Conservation (phyloP, 1,139 yeast genomes). For the Hanseniaspora gamundiae region DNA sequence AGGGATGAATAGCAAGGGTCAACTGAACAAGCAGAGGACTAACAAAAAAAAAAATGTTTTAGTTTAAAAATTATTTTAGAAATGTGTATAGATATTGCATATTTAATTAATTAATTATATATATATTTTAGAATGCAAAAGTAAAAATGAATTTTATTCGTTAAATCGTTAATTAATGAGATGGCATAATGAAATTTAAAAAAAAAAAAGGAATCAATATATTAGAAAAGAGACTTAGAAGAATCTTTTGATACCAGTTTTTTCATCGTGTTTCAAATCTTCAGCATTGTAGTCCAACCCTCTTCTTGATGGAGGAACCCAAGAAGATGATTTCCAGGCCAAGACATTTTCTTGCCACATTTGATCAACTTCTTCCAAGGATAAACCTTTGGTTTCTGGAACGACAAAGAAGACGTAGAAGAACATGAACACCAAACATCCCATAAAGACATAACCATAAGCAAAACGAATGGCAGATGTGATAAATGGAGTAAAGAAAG, state of each 20-base stretch:
- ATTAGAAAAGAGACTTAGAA: conserved; percentile 5
- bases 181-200: neutral
- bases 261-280: conserved; percentile 20
- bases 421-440: conserved; percentile 47
- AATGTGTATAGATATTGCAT: too few species aligned
- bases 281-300: conserved; percentile 16
- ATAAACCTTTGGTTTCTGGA: conserved; percentile 59
- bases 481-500: conserved; percentile 69
- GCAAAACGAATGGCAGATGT: conserved; percentile 41
- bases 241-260: conserved; percentile 19
- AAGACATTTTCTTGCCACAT: conserved; percentile 29
- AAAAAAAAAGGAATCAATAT: neutral
- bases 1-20: too few species aligned
- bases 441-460: conserved; percentile 69
- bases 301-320: conserved; percentile 21
- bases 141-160: neutral
- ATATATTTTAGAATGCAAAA: neutral
- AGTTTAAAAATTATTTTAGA: too few species aligned
- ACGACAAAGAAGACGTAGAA: conserved; percentile 56
- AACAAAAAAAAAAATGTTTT: too few species aligned
- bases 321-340: conserved; percentile 20
- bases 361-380: conserved; percentile 62
- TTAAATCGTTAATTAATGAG: neutral
- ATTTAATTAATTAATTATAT: too few species aligned
- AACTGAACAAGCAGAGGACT: too few species aligned